These are phyloP conservation scores for Platanthera guangdongensis DNA, from an alignment of 106 monocot species.

Conservation along the genomic window DNA sequence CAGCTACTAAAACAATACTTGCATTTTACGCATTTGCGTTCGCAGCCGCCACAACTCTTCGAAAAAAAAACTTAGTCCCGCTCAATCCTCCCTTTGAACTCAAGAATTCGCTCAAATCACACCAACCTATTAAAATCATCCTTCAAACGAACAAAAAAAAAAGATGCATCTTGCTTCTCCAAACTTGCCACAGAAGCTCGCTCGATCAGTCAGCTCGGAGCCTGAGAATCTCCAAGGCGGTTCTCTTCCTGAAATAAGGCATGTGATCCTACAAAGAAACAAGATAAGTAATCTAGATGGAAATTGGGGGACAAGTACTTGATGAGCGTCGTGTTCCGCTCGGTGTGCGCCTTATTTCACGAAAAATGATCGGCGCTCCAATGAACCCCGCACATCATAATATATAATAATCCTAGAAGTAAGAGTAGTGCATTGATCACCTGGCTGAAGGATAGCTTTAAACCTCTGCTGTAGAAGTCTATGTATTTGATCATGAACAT, in stretches of 20 bases:
- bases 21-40: too few relatives aligned
- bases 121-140: not conserved
- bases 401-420: not conserved
- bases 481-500: slow-evolving; percentile 99
- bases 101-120: not conserved
- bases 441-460: slow-evolving; percentile 54
- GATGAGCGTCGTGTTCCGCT: not conserved
- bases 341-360: too few relatives aligned
- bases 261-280: slow-evolving; percentile 48
- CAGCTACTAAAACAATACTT: too few relatives aligned
- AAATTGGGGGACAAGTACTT: not conserved
- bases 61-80: too few relatives aligned
- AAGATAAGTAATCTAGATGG: not conserved
- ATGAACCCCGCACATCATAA: not conserved
- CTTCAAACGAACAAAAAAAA: not conserved
- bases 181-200: not conserved
- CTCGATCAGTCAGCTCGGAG: slow-evolving; percentile 44
- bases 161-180: not conserved
- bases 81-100: too few relatives aligned
- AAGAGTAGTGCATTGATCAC: slow-evolving; percentile 13
- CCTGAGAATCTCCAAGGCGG: slow-evolving; percentile 55
- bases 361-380: not conserved
- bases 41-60: too few relatives aligned
- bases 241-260: slow-evolving; percentile 71
- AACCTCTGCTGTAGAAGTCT: slow-evolving; percentile 83